A percentile compares a stretch with the other conserved stretches of the same genome.
Evolutionary conservation across 257 asterid species (phyloP).

Genomic region (Misopates orontium): DNA sequence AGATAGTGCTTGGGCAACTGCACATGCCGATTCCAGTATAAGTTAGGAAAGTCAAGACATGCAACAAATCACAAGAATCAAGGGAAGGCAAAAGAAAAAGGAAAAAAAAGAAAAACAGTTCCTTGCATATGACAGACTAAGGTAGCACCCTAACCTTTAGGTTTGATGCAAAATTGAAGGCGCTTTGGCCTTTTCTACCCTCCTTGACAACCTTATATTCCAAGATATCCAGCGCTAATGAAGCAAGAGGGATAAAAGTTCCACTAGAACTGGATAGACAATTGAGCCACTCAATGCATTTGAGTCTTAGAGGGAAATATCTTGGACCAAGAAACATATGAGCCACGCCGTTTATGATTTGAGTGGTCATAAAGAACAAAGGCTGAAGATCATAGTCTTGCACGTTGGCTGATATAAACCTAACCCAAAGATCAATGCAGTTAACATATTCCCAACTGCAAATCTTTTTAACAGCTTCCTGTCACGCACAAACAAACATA

Average conservation of each 20-base stretch:
- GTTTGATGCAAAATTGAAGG: slow-evolving; percentile 48
- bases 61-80: slow-evolving; percentile 16
- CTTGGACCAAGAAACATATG: slow-evolving; percentile 80
- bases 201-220: slow-evolving; percentile 73
- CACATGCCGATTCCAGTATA: slow-evolving; percentile 33
- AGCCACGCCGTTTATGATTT: slow-evolving; percentile 73
- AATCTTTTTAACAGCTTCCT: slow-evolving; percentile 75
- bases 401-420: slow-evolving; percentile 63
- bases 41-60: slow-evolving; percentile 23
- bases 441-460: slow-evolving; percentile 89
- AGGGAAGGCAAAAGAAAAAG: no score
- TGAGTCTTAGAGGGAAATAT: slow-evolving; percentile 86
- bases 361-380: slow-evolving; percentile 54
- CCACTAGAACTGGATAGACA: slow-evolving; percentile 70
- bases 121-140: slow-evolving; percentile 11
- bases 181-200: slow-evolving; percentile 48
- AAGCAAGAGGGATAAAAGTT: slow-evolving; percentile 70
- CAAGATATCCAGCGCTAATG: slow-evolving; percentile 69
- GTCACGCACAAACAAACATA: slow-evolving; percentile 28
- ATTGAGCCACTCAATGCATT: slow-evolving; percentile 89
- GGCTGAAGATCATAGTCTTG: slow-evolving; percentile 62
- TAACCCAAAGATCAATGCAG: slow-evolving; percentile 87
- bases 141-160: slow-evolving; percentile 61
- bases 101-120: background rate
- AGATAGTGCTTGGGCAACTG: slow-evolving; percentile 82